Evolutionary conservation across 2,329 filamentous ascomycete species (phyloP).

Genomic region (Colletotrichum sidae): DNA sequence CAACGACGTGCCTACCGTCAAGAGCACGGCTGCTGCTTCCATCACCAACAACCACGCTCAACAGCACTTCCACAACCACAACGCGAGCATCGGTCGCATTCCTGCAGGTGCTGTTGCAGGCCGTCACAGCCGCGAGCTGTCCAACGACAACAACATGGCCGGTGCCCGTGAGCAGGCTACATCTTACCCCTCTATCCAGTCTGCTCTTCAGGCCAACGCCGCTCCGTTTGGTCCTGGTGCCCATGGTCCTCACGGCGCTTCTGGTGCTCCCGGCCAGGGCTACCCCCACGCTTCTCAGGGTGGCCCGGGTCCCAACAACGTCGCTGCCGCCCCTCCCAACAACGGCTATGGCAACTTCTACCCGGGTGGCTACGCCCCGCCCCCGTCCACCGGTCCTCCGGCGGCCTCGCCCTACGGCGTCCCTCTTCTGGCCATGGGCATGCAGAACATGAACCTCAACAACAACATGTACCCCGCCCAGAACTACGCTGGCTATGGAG

Average conservation of each 20-base stretch:
- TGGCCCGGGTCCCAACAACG: conserved; percentile 40
- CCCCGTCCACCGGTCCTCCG: conserved; percentile 26
- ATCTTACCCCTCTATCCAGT: conserved; percentile 72
- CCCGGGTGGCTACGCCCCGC: conserved; percentile 30
- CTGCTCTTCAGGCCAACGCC: conserved; percentile 83
- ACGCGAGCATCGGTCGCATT: conserved; percentile 84
- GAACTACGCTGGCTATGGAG: conserved; percentile 68
- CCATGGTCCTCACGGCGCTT: conserved; percentile 68
- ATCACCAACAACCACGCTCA: conserved; percentile 68
- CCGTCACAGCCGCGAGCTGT: conserved; percentile 80
- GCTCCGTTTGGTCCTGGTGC: conserved; percentile 82
- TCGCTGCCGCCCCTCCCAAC: conserved; percentile 22
- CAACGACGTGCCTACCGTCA: conserved; percentile 88
- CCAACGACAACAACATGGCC: conserved; percentile 58
- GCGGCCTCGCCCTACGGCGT: conserved; percentile 52
- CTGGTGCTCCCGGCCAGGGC: conserved; percentile 56
- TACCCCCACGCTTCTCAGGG: conserved; percentile 40
- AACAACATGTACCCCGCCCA: conserved; percentile 64
- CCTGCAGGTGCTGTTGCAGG: conserved; percentile 73
- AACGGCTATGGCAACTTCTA: conserved; percentile 31
- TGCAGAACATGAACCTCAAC: conserved; percentile 73
- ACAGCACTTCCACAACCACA: conserved; percentile 80
- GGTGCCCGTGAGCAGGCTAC: conserved; percentile 56
- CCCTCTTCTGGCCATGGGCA: conserved; percentile 74
- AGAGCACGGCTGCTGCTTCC: conserved; percentile 64